phyloP scores from a whole-genome alignment of 176 grass and related monocot species.

The Puccinellia tenuiflora region DNA sequence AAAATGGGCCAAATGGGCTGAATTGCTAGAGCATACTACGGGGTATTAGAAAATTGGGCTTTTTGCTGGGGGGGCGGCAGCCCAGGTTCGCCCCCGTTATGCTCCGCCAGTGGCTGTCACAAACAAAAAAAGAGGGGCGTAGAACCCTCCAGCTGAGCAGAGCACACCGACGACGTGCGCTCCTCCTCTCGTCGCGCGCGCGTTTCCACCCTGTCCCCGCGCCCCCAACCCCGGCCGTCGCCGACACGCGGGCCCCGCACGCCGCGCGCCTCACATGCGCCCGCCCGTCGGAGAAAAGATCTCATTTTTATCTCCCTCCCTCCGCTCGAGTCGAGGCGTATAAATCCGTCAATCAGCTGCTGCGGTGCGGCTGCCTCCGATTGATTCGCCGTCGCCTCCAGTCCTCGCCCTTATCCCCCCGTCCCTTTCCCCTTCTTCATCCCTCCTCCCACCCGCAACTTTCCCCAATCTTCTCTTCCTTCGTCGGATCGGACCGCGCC shows the following conservation, averaged over 20 bases:
- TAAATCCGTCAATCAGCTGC: slow-evolving; percentile 14
- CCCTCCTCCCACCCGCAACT: neutral
- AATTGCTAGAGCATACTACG: no score
- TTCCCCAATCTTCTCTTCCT: neutral
- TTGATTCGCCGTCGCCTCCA: slow-evolving; percentile 11
- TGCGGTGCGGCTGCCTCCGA: neutral
- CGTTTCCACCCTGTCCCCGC: slow-evolving; percentile 19
- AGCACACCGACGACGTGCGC: slow-evolving; percentile 45
- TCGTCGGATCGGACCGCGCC: no score
- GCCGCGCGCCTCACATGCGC: slow-evolving; percentile 46
- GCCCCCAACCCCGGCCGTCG: neutral
- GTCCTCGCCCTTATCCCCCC: slow-evolving; percentile 7
- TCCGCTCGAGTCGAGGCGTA: neutral
- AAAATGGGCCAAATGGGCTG: no score
- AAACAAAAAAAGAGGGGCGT: no score
- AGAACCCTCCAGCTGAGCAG: slow-evolving; percentile 42
- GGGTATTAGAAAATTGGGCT: no score
- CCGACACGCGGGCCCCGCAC: slow-evolving; percentile 7
- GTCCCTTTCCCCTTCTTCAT: slow-evolving; percentile 15
- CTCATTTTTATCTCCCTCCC: neutral
- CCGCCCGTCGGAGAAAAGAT: slow-evolving; percentile 3
- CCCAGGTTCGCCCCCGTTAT: no score
- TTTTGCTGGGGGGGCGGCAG: no score
- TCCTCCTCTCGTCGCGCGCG: neutral
- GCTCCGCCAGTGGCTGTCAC: no score